Evolutionary conservation across 2,329 filamentous ascomycete genomes (phyloP).

Genomic region (Calonectria crousiana): DNA sequence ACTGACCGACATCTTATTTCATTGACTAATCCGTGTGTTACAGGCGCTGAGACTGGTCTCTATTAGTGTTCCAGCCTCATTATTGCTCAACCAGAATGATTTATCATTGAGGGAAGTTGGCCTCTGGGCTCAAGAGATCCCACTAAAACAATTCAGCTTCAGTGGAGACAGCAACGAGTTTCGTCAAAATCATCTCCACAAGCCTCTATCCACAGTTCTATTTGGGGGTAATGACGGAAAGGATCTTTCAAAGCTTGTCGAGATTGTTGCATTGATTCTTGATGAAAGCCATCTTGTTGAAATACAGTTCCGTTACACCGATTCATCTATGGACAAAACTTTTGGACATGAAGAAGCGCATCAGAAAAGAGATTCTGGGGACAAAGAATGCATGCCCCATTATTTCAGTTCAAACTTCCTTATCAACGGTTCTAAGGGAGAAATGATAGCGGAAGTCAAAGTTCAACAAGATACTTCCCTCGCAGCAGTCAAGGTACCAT

Average conservation of each 20-base stretch:
- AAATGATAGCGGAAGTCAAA: background rate
- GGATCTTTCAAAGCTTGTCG: background rate
- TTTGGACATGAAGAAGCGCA: background rate
- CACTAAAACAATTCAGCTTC: background rate
- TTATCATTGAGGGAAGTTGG: background rate
- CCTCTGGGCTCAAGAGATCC: background rate
- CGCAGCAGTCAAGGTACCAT: background rate
- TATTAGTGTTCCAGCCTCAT: background rate
- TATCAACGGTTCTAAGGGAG: background rate
- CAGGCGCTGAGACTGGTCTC: background rate
- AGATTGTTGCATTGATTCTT: background rate
- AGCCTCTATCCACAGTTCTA: background rate
- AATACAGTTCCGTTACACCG: background rate
- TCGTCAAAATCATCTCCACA: background rate
- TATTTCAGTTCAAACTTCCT: background rate
- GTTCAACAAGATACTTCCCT: background rate
- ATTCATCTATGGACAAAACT: background rate
- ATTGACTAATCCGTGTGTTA: too few species aligned
- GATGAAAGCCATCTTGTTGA: background rate
- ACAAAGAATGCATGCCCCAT: background rate
- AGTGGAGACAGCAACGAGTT: background rate
- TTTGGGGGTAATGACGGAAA: background rate
- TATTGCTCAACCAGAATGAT: too few species aligned
- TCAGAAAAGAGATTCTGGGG: background rate
- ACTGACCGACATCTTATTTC: background rate